Base-by-base conservation (phyloP, 2,329 filamentous ascomycete genomes). In the Trichophyton simii region DNA sequence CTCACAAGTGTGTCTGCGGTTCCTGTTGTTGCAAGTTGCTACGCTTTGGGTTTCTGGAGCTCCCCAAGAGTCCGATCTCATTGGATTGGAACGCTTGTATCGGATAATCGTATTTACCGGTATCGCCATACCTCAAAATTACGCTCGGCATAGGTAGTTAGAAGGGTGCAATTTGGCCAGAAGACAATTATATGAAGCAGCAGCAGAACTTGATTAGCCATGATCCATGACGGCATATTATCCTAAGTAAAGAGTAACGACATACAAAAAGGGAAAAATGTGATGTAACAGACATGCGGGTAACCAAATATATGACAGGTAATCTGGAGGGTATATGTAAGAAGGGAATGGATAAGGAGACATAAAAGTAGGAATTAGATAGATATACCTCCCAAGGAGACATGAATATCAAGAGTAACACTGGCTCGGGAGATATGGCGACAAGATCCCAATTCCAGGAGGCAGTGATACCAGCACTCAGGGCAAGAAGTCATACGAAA, bases 211-310 rank as follows among this genome's bases (percentile, higher is more conserved):
- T 48, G 18, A 55, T 55, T 55, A 55, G 50, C 28, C 50, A 55
- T 55, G 28, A 55, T 55, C 50, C 50, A 36, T 55, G 50, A 55
- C 50, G 9, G 50, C 50, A 55, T 55, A 36, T 55, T 55, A 55
- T 55, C 28, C 50, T 55, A 36, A 34, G 15, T 18, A 7, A 36
- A 36, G n/a, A 36, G 28, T 54, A 31, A 54, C 7, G 28, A 55
- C 50, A 55, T 55, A 55, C 50, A 36, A 55, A 28, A 55, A 8
- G 28, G 25, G 28, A 6, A 20, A 55, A 36, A 18, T 9, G 48
- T 15, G 50, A 50, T 50, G 22, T 13, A 55, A 28, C 8, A 36
- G 50, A 13, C 50, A 55, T 55, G n/a, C 34, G 50, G 50, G 34
- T 8, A 55, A 55, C 50, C 50, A 18, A 36, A 55, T 50, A 55